Base-by-base conservation (phyloP, 2,329 filamentous ascomycete species). In the Pseudocercospora fijiensis region DNA sequence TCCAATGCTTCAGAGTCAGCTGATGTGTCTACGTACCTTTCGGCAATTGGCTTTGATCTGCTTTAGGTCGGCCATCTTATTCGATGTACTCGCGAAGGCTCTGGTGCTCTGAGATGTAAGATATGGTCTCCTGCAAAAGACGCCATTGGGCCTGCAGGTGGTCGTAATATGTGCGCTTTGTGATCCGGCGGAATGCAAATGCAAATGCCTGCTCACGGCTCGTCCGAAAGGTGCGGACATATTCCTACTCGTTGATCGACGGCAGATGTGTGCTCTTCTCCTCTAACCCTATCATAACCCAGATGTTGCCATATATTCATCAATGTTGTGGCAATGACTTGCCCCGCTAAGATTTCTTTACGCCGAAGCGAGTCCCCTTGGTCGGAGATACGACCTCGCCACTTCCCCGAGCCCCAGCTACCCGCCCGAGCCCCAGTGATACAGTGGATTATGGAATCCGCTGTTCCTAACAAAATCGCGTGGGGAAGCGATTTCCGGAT, bases 21-120 rank as follows among this genome's bases (percentile, higher is more conserved):
- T 26, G 22, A 11, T 5, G 24, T 11, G 49, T 57, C 47, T 53
- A 16, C 41, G 13, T 72, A 82, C 80, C 78, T 82, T 82, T 49
- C 79, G 76, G 75, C 80, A 82, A 71, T 81, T 81, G 45, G 74
- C 73, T 71, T 73, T 74, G 63, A 82, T 76, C 16, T 76, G 69
- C 30, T 63, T 58, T 24, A 73, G 52, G 49, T 65, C 61, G 56
- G 68, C 61, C 63, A 67, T 69, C 26, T 60, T 66, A 57, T 51
- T 61, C 20, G 65, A 51, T 56, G 66, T 67, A 58, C 57, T 63
- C 4, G 62, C 60, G 43, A 63, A 68, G 41, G 22, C 27, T 62
- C 63, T 63, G 11, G 27, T 13, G 13, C 7, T 7, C n/a, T 52
- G 13, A 30, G 30, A 43, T 16, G 18, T 7, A 45, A 58, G 33